These are phyloP conservation scores for Dictyostelium brefeldianum DNA, from an alignment of 78 protist species.

Conservation along the genomic window DNA sequence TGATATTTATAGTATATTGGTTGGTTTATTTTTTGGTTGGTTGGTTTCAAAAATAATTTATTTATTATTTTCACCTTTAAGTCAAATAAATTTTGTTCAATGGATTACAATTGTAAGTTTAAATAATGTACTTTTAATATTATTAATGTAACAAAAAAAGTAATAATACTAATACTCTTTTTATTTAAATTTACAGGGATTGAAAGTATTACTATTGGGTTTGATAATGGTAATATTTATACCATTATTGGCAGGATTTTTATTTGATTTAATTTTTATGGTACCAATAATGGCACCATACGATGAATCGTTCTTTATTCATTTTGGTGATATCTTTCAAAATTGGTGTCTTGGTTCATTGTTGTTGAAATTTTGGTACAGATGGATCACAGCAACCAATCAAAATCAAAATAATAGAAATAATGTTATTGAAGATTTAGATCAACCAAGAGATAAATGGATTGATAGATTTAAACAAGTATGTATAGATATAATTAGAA, in stretches of 20 bases:
- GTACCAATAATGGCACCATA: slow-evolving; percentile 45
- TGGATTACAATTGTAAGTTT: slow-evolving; percentile 27
- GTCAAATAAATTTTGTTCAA: slow-evolving; percentile 7
- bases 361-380: slow-evolving; percentile 62
- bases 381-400: slow-evolving; percentile 21
- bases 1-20: slow-evolving; percentile 28
- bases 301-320: slow-evolving; percentile 53
- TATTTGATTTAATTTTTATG: slow-evolving; percentile 48
- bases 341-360: slow-evolving; percentile 56
- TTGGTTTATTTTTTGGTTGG: slow-evolving; percentile 29
- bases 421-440: slow-evolving; percentile 39
- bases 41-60: neutral
- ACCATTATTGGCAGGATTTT: slow-evolving; percentile 42
- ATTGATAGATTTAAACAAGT: slow-evolving; percentile 42
- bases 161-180: neutral
- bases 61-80: slow-evolving; percentile 1
- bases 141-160: neutral
- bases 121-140: neutral
- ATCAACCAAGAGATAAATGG: slow-evolving; percentile 66
- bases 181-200: neutral
- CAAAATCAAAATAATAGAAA: slow-evolving; percentile 34
- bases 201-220: slow-evolving; percentile 16
- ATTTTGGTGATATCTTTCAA: slow-evolving; percentile 17
- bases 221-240: neutral
- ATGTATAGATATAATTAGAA: neutral